These are phyloP conservation scores for Myxozyma neotropica DNA, from an alignment of 805 yeast species.

Conservation along the genomic window DNA sequence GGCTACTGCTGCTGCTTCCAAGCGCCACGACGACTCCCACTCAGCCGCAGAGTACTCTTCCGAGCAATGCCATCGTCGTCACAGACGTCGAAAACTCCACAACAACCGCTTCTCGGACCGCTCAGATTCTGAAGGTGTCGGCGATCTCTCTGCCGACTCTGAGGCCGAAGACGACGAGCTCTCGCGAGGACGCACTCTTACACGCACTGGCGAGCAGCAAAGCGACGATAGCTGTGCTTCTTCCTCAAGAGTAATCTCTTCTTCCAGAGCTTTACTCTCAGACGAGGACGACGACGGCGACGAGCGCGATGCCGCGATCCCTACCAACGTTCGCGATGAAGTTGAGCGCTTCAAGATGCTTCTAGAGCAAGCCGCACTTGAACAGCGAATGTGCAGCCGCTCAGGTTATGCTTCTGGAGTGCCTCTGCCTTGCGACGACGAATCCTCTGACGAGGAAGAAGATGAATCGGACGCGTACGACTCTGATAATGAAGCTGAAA, in stretches of 20 bases:
- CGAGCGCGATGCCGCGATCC: neutral
- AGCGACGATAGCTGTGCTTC: constrained; percentile 6
- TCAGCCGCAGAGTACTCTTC: neutral
- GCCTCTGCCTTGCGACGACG: constrained; percentile 6
- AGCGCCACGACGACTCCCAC: neutral
- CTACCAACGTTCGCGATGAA: constrained; percentile 17
- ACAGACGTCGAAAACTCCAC: constrained; percentile 6
- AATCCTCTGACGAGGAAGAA: too few relatives aligned
- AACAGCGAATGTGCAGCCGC: constrained; percentile 4
- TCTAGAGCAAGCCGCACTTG: constrained; percentile 11
- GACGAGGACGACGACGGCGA: constrained; percentile 14
- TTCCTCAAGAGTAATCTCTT: constrained; percentile 11
- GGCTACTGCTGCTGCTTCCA: neutral
- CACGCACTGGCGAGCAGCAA: constrained; percentile 16
- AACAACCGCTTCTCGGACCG: constrained; percentile 24
- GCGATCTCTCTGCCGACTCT: neutral
- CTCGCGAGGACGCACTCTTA: constrained; percentile 15
- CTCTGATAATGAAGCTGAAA: constrained; percentile 6
- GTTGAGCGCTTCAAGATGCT: constrained; percentile 16
- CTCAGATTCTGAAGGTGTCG: constrained; percentile 17
- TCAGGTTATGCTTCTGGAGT: neutral
- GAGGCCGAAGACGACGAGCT: constrained; percentile 3
- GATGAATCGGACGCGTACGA: constrained; percentile 3
- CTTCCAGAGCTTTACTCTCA: constrained; percentile 12
- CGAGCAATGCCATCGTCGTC: constrained; percentile 7